Percentiles rank a stretch among this genome's conserved stretches.
phyloP scores from a whole-genome alignment of 345 rosid species.

The Corchorus olitorius region DNA sequence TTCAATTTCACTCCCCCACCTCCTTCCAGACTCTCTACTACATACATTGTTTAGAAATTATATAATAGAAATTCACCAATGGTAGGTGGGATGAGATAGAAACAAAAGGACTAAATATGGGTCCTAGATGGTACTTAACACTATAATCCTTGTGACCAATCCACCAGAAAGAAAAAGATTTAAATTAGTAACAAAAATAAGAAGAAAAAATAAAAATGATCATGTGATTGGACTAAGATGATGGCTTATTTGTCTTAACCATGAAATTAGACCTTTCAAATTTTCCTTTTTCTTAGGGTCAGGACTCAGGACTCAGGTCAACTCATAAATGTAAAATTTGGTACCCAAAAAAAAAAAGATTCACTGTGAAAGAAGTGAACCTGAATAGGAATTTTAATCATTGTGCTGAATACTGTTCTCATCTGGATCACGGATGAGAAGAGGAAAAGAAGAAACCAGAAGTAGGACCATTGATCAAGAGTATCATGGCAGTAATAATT shows the following conservation, averaged over 20 bases:
- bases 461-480: conserved; percentile 4
- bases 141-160: background rate
- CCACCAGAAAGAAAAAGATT: background rate
- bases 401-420: background rate
- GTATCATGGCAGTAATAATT: background rate
- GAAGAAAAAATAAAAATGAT: background rate
- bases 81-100: too few relatives aligned
- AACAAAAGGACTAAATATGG: background rate
- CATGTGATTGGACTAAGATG: background rate
- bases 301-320: background rate
- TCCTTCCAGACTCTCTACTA: too few relatives aligned
- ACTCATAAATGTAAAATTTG: background rate
- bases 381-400: background rate
- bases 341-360: background rate
- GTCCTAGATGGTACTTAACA: background rate
- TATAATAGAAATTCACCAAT: too few relatives aligned
- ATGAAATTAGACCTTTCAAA: background rate
- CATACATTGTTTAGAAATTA: too few relatives aligned
- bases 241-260: conserved; percentile 2
- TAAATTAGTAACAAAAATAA: background rate
- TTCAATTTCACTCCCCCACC: too few relatives aligned
- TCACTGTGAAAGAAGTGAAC: background rate
- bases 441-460: background rate
- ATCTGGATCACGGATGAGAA: background rate
- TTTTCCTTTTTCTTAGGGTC: background rate